Base-by-base conservation (phyloP, 805 yeast species). In the Yamadazyma takamatsuzukensis region DNA sequence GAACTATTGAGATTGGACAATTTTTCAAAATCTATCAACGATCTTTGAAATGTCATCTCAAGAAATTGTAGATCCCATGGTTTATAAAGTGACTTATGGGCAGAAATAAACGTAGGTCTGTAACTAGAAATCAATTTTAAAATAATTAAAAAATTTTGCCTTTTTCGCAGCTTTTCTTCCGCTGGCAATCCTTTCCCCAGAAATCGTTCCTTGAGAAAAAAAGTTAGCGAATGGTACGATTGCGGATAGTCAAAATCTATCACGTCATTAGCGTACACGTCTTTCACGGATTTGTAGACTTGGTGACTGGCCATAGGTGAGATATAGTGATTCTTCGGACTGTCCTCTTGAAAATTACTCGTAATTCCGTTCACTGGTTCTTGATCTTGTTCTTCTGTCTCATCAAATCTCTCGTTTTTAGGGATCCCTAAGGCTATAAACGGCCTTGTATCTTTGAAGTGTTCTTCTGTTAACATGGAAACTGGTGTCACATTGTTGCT, bases 21-120 rank as follows among this genome's bases (percentile, higher is more conserved):
- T 38, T 62, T 60, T 53, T 65, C 61, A 60, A 66, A 52, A 61
- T 76, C 67, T 37, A 69, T 44, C 43, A 61, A 55, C 21, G 61
- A 65, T 30, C 70, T 48, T 49, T 64, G 73, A 41, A 67, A 64
- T 18, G 68, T 52, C 71, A 65, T 64, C 40, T 67, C 72, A 30
- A 65, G 48, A 32, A 64, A 75, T 24, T 80, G 71, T 29, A 82
- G 57, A 51, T 84, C 93, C 49, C 76, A 76, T 41, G 83, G 88
- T 46, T 76, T 80, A 34, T 65, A 52, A 26, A 84, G 61, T 5
- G 80, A 75, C 45, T 83, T 77, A 30, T 87, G 83, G 1, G 88
- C 80, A 14, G 87, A 77, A 13, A 81, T 82, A 47, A 84, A 84
- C 10, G 85, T 76, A 9, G 93, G 90, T 33, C 90, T 63, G 49